Evolutionary conservation across 768 basidiomycete genomes (phyloP).

Genomic region (Mycena metata): DNA sequence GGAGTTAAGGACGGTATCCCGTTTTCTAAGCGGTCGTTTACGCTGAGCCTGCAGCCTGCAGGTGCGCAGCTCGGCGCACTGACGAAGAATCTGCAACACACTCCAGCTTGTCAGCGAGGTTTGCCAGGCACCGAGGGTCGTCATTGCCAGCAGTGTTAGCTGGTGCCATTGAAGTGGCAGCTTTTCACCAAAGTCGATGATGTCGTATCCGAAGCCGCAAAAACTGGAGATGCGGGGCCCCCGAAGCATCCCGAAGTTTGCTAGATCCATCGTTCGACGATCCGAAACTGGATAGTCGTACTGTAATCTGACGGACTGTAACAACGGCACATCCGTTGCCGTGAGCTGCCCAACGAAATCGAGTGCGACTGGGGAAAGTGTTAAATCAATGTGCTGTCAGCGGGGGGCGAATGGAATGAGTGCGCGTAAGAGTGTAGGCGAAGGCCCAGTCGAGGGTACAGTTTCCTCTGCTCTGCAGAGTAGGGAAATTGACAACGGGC

Average conservation of each 20-base stretch:
- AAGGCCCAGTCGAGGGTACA: not conserved
- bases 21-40: not conserved
- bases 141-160: not conserved
- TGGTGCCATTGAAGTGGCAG: not conserved
- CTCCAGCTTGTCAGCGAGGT: not conserved
- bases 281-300: not conserved
- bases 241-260: not conserved
- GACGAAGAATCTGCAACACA: not conserved
- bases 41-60: not conserved
- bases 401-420: not conserved
- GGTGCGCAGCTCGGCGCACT: not conserved
- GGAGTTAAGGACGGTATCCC: too few relatives aligned
- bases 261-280: not conserved
- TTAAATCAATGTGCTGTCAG: not conserved
- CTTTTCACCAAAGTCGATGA: not conserved
- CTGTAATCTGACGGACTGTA: not conserved
- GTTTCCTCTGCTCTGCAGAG: not conserved
- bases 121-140: not conserved
- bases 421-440: not conserved
- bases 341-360: not conserved
- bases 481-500: slow-evolving; percentile 5
- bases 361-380: not conserved
- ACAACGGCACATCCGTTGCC: not conserved
- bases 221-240: not conserved
- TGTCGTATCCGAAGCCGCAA: not conserved